Conservation (phyloP, 345 rosid species). For the Capsella bursapastoris region DNA sequence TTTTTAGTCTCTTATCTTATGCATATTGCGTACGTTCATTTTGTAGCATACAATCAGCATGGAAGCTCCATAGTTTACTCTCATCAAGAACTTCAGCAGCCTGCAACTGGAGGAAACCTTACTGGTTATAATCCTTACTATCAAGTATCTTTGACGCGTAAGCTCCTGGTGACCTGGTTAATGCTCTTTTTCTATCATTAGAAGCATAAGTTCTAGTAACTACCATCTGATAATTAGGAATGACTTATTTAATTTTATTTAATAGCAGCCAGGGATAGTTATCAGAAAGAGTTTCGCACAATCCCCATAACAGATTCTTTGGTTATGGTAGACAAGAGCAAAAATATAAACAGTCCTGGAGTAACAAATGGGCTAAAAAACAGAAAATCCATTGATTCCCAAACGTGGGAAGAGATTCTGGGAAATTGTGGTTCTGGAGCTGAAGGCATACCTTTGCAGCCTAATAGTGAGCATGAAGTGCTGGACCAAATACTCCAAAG, state of each 20-base stretch:
- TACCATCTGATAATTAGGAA: not conserved
- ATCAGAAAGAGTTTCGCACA: slow-evolving; percentile 53
- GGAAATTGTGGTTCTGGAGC: slow-evolving; percentile 52
- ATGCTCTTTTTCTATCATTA: slow-evolving; percentile 16
- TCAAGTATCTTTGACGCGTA: slow-evolving; percentile 57
- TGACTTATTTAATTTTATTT: slow-evolving; percentile 14
- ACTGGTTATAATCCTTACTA: slow-evolving; percentile 52
- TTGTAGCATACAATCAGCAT: slow-evolving; percentile 71
- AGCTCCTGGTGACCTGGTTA: slow-evolving; percentile 36
- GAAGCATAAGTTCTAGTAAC: slow-evolving; percentile 21
- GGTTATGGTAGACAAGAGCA: slow-evolving; percentile 45
- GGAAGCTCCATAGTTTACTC: slow-evolving; percentile 58
- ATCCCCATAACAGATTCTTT: slow-evolving; percentile 47
- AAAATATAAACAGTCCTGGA: slow-evolving; percentile 47
- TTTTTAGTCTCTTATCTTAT: slow-evolving; percentile 31
- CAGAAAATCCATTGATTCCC: slow-evolving; percentile 55
- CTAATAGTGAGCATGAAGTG: slow-evolving; percentile 55
- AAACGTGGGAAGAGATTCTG: slow-evolving; percentile 69
- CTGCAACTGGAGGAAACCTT: slow-evolving; percentile 50
- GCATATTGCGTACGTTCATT: slow-evolving; percentile 33
- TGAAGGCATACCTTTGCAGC: slow-evolving; percentile 52
- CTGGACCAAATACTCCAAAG: slow-evolving; percentile 52
- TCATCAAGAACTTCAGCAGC: slow-evolving; percentile 53
- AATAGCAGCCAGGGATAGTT: slow-evolving; percentile 52
- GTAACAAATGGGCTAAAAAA: slow-evolving; percentile 54